Evolutionary conservation across 2,329 filamentous ascomycete species (phyloP).

Genomic region (Purpureocillium takamizusanense): DNA sequence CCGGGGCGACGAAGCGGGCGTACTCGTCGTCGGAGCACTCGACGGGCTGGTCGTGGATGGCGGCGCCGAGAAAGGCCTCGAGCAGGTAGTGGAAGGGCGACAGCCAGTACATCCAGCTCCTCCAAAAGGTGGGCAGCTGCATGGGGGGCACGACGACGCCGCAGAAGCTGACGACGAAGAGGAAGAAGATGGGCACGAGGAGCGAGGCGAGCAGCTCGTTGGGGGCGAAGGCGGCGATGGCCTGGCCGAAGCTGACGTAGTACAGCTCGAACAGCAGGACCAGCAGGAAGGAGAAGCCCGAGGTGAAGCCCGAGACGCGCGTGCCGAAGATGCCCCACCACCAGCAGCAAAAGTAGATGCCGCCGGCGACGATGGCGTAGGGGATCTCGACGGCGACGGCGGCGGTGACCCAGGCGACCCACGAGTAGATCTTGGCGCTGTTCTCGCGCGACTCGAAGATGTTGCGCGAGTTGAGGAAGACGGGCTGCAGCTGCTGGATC

Average conservation of each 20-base stretch:
- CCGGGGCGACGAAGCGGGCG: conserved; percentile 50
- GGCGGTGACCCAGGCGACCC: conserved; percentile 60
- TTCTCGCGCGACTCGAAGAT: conserved; percentile 66
- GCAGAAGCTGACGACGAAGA: conserved; percentile 62
- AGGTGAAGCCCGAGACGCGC: conserved; percentile 41
- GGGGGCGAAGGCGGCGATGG: conserved; percentile 56
- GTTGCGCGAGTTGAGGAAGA: conserved; percentile 55
- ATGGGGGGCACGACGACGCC: conserved; percentile 57
- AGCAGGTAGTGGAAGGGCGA: conserved; percentile 61
- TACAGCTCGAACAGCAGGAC: conserved; percentile 59
- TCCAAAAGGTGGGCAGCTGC: conserved; percentile 54
- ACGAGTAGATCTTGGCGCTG: conserved; percentile 73
- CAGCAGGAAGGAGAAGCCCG: conserved; percentile 54
- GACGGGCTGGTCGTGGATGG: conserved; percentile 46
- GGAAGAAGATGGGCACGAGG: conserved; percentile 60
- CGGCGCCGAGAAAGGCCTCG: conserved; percentile 49
- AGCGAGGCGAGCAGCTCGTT: conserved; percentile 59
- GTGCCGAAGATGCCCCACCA: conserved; percentile 43
- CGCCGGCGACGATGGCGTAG: conserved; percentile 56
- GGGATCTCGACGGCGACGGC: conserved; percentile 62
- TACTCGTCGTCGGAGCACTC: conserved; percentile 46
- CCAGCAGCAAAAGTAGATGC: conserved; percentile 42
- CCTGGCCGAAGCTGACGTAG: conserved; percentile 57
- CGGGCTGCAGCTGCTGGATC: conserved; percentile 69
- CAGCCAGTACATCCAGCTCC: conserved; percentile 55